Conservation (phyloP, 345 rosid species). For the Dovyalis caffra region DNA sequence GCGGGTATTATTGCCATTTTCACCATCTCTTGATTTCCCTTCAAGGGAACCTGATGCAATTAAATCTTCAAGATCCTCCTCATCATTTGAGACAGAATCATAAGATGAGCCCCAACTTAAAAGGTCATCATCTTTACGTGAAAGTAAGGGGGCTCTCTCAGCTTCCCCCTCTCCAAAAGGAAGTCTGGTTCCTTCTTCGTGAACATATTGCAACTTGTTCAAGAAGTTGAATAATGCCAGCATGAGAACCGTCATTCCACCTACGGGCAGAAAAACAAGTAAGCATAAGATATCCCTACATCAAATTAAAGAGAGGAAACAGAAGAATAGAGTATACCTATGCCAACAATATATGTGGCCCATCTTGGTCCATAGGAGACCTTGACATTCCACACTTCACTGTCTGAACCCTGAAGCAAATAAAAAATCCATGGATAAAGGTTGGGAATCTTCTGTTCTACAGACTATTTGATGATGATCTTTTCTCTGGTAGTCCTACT, state of each 20-base stretch:
- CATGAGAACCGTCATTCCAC: constrained; percentile 69
- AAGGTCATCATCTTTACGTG: constrained; percentile 77
- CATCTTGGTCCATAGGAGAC: constrained; percentile 88
- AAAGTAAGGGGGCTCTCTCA: constrained; percentile 70
- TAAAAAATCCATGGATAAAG: constrained; percentile 10
- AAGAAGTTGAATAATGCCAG: constrained; percentile 53
- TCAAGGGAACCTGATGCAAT: constrained; percentile 38
- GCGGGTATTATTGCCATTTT: constrained; percentile 61
- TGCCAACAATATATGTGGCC: constrained; percentile 81
- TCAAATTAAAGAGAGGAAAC: background rate
- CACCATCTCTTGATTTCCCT: constrained; percentile 51
- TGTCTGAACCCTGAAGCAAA: constrained; percentile 47
- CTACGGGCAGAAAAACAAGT: constrained; percentile 33
- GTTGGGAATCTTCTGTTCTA: background rate
- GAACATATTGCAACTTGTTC: constrained; percentile 48
- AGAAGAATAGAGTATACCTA: constrained; percentile 45
- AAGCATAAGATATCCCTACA: background rate
- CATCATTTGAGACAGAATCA: constrained; percentile 73
- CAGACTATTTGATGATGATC: background rate
- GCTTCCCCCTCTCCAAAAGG: constrained; percentile 38
- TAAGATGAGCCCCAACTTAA: constrained; percentile 94
- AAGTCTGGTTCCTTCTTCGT: constrained; percentile 37
- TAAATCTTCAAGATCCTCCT: constrained; percentile 61
- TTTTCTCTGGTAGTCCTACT: background rate
- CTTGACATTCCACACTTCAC: constrained; percentile 62